A percentile compares a stretch with the other conserved stretches of the same genome.
Conservation (phyloP, 2,329 filamentous ascomycete genomes). For the Aspergillus eucalypticola region DNA sequence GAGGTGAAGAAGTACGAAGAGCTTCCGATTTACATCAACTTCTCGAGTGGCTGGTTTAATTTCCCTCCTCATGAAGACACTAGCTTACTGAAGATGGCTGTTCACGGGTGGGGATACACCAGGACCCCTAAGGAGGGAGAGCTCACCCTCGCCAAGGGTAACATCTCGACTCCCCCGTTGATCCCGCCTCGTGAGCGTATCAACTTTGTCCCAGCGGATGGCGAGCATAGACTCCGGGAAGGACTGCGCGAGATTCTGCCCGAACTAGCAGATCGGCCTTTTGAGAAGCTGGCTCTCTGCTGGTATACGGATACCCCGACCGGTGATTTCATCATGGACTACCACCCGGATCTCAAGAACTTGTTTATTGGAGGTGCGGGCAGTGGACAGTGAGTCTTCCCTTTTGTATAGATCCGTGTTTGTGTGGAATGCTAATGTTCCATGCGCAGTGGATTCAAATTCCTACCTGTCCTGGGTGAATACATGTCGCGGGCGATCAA, state of each 20-base stretch:
- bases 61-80: slow-evolving; percentile 34
- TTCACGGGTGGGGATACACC: slow-evolving; percentile 47
- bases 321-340: slow-evolving; percentile 38
- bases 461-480: slow-evolving; percentile 64
- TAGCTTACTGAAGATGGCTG: slow-evolving; percentile 27
- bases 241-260: slow-evolving; percentile 22
- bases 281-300: slow-evolving; percentile 30
- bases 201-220: slow-evolving; percentile 23
- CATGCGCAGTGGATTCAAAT: slow-evolving; percentile 60
- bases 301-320: slow-evolving; percentile 40
- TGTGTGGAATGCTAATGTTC: neutral
- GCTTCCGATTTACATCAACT: slow-evolving; percentile 37
- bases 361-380: slow-evolving; percentile 13
- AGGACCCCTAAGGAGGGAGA: slow-evolving; percentile 25
- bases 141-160: slow-evolving; percentile 7
- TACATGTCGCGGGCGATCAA: slow-evolving; percentile 44
- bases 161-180: slow-evolving; percentile 21
- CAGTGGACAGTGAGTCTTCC: slow-evolving; percentile 14
- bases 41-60: slow-evolving; percentile 30
- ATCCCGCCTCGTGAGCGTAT: slow-evolving; percentile 17
- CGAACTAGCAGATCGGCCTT: slow-evolving; percentile 27
- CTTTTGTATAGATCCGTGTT: neutral
- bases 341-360: slow-evolving; percentile 34
- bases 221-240: slow-evolving; percentile 15
- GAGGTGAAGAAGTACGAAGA: slow-evolving; percentile 36